Percentiles rank a stretch among this genome's conserved stretches.
Conservation (phyloP, 176 grass and related monocot genomes). For the Tuctoria greenei region DNA sequence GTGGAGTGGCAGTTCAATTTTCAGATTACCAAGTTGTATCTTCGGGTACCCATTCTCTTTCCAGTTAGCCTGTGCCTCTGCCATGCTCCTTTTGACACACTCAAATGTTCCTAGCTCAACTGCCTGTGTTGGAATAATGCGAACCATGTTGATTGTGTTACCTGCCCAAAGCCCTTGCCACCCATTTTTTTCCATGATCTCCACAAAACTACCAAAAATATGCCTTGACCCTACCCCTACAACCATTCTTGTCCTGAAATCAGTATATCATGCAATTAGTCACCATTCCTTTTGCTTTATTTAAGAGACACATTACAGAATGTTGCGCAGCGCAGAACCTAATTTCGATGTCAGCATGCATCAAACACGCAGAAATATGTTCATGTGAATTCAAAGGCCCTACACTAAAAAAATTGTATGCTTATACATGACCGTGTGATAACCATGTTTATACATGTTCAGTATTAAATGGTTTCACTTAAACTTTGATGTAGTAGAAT, state of each 20-base stretch:
- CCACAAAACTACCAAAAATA: slow-evolving; percentile 59
- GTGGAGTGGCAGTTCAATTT: slow-evolving; percentile 52
- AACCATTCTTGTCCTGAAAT: slow-evolving; percentile 82
- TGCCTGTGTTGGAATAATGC: slow-evolving; percentile 74
- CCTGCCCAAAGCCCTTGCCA: slow-evolving; percentile 88
- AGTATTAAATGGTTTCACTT: not conserved
- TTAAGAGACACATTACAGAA: not conserved
- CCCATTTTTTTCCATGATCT: slow-evolving; percentile 67
- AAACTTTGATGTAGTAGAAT: not conserved
- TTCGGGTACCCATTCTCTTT: slow-evolving; percentile 57
- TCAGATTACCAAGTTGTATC: slow-evolving; percentile 52
- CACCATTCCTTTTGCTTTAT: slow-evolving; percentile 17
- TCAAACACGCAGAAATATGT: not conserved
- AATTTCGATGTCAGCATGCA: not conserved
- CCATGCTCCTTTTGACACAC: slow-evolving; percentile 64
- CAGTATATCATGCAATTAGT: slow-evolving; percentile 13
- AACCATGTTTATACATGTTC: not conserved
- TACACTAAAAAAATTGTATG: slow-evolving; percentile 10
- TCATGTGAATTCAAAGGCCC: not conserved
- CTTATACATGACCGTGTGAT: slow-evolving; percentile 14
- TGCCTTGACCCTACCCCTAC: slow-evolving; percentile 82
- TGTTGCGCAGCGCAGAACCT: not conserved
- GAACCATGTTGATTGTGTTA: slow-evolving; percentile 80
- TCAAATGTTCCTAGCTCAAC: slow-evolving; percentile 75
- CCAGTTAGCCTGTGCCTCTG: slow-evolving; percentile 54